Evolutionary conservation across 495 filamentous ascomycete species (phyloP).

Genomic region (Chaetomium cochliodes): DNA sequence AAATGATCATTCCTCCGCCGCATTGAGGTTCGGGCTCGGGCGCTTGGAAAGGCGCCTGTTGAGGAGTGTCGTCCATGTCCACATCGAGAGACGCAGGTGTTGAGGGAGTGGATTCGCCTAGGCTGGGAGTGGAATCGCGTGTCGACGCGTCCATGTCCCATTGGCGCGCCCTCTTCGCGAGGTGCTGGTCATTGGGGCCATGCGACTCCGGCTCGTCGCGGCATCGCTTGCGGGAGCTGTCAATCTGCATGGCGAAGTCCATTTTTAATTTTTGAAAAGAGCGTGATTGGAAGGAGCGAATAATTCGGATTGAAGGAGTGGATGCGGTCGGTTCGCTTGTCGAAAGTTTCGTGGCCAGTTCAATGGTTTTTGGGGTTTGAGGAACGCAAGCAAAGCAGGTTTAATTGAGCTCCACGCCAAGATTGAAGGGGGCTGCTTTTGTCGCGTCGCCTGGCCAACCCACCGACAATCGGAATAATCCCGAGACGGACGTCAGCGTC

Average conservation of each 20-base stretch:
- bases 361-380: neutral
- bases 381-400: neutral
- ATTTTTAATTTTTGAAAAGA: conserved; percentile 8
- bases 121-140: conserved; percentile 2
- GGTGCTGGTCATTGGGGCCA: neutral
- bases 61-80: conserved; percentile 4
- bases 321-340: neutral
- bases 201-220: neutral
- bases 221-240: conserved; percentile 7
- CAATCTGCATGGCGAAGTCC: conserved; percentile 15
- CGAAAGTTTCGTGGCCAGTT: neutral
- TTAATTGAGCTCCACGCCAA: conserved; percentile 4
- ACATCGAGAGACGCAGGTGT: conserved; percentile 5
- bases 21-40: neutral
- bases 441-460: neutral
- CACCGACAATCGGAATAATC: neutral
- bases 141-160: conserved; percentile 1
- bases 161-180: conserved; percentile 12
- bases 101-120: conserved; percentile 8
- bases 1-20: neutral
- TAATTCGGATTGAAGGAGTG: neutral
- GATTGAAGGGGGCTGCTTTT: neutral
- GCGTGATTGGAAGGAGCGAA: neutral
- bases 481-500: neutral
- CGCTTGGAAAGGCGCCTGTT: neutral